Base-by-base conservation (phyloP, 1,139 yeast species). In the Suhomyces kunorum region DNA sequence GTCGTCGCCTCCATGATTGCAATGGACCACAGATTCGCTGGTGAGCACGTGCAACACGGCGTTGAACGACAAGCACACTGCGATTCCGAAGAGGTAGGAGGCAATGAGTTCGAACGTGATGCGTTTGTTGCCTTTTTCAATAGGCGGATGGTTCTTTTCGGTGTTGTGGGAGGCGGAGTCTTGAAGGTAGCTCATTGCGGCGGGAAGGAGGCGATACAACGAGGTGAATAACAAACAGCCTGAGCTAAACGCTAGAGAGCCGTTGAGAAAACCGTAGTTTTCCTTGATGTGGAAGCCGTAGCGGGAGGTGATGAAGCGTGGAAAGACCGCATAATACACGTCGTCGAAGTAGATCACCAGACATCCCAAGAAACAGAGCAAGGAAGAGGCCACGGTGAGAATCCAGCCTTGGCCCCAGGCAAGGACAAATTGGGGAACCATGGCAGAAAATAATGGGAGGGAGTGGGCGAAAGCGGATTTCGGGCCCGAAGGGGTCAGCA, bases 171-270 rank as follows among this genome's bases (percentile, higher is more conserved):
- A 49, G 2, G 61, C 55, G 2, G 66, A 64, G 9, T 57, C 50
- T 17, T 55, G 54, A 40, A 74, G 67, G 46, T 67, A 71, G 9
- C 55, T 55, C 35, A 63, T 52, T 0, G 87, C 79, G 47, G 79
- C 82, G 0, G 97, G 96, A 16, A 90, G 63, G 41, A 90, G 69
- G 44, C 81, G 75, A 62, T 79, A 85, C 43, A 90, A 63, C 0
- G 96, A 77, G 0, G 96, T 88, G 55, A 89, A 80, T 6, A 87
- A 47, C 58, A 85, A 70, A 30, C 88, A 81, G 0, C 98, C 98
- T 0, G 92, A 72, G 48, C 92, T 82, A 38, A 89, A 66, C 1
- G 88, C 75, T 35, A 87, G 68, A 5, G 88, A 79, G 8, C 79
- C 79, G 25, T 83, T 78, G 47, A 87, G 66, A 53, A 87, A 84